phyloP scores from a whole-genome alignment of 805 yeast species.

The Danielozyma ontarioensis region DNA sequence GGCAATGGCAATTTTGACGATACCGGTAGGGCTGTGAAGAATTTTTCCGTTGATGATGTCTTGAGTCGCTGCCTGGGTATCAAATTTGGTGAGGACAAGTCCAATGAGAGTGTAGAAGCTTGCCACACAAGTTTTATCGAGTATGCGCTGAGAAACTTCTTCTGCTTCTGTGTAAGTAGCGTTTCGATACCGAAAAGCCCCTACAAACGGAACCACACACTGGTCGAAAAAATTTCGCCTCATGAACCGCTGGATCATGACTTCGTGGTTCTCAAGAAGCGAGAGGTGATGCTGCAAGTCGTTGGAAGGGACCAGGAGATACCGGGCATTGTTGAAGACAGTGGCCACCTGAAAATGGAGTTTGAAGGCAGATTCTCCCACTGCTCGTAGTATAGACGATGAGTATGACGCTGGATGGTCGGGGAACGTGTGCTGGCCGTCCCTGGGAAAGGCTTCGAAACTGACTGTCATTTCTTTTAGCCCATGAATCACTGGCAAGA shows the following conservation, averaged over 20 bases:
- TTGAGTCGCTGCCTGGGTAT: constrained; percentile 16
- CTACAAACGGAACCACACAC: constrained; percentile 26
- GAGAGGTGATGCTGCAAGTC: constrained; percentile 23
- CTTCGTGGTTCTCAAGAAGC: constrained; percentile 13
- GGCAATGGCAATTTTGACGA: constrained; percentile 16
- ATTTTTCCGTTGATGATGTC: constrained; percentile 2
- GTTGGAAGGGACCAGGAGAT: constrained; percentile 22
- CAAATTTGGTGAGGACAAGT: constrained; percentile 23
- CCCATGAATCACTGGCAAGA: background rate
- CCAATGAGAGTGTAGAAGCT: constrained; percentile 38
- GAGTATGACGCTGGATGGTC: constrained; percentile 6
- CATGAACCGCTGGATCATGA: constrained; percentile 27
- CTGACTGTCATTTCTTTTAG: background rate
- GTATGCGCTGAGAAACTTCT: constrained; percentile 10
- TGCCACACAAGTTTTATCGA: constrained; percentile 23
- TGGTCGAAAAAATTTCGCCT: constrained; percentile 20
- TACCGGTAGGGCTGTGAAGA: constrained; percentile 21
- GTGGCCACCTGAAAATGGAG: constrained; percentile 19
- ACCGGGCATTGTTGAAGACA: constrained; percentile 23
- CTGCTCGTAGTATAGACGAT: constrained; percentile 17
- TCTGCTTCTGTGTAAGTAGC: constrained; percentile 5
- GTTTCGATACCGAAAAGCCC: constrained; percentile 21
- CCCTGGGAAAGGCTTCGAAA: background rate
- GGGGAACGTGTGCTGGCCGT: background rate
- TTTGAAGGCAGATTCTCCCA: constrained; percentile 21